Conservation (phyloP, 768 basidiomycete species). For the Pholiota molesta region DNA sequence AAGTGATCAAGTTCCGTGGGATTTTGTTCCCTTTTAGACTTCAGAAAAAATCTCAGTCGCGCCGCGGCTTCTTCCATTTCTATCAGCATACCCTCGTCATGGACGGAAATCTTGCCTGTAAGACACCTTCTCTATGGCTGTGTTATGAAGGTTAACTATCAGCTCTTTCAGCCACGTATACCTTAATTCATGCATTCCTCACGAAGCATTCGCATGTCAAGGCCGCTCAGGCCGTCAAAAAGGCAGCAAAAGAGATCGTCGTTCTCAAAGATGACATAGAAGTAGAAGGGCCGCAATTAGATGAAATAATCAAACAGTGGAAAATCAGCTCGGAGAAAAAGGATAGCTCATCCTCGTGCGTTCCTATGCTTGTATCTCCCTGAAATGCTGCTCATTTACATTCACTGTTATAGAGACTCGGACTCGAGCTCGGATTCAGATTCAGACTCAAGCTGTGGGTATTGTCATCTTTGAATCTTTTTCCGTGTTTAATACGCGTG, state of each 20-base stretch:
- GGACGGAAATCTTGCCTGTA: slow-evolving; percentile 61
- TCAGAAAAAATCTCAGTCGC: slow-evolving; percentile 20
- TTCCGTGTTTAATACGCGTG: slow-evolving; percentile 18
- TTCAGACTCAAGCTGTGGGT: slow-evolving; percentile 27
- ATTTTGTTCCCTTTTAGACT: slow-evolving; percentile 30
- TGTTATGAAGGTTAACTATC: slow-evolving; percentile 9
- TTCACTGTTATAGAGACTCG: slow-evolving; percentile 6
- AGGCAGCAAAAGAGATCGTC: slow-evolving; percentile 66
- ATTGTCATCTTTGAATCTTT: slow-evolving; percentile 25
- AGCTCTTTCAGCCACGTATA: slow-evolving; percentile 63
- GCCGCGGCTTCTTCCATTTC: neutral
- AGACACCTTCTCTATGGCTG: slow-evolving; percentile 17
- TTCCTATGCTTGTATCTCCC: neutral
- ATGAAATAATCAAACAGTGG: slow-evolving; percentile 71
- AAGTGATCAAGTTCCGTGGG: slow-evolving; percentile 33
- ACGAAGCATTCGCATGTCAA: slow-evolving; percentile 65
- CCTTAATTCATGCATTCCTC: slow-evolving; percentile 76
- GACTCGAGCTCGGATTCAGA: slow-evolving; percentile 21
- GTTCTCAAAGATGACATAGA: slow-evolving; percentile 58
- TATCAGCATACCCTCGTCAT: slow-evolving; percentile 29
- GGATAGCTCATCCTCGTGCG: slow-evolving; percentile 16
- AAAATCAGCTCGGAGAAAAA: slow-evolving; percentile 37
- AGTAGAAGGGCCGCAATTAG: slow-evolving; percentile 55
- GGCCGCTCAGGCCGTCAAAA: slow-evolving; percentile 74
- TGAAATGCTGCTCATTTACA: neutral